These are phyloP conservation scores for Spatholobus suberectus DNA, from an alignment of 306 rosid species.

Conservation along the genomic window DNA sequence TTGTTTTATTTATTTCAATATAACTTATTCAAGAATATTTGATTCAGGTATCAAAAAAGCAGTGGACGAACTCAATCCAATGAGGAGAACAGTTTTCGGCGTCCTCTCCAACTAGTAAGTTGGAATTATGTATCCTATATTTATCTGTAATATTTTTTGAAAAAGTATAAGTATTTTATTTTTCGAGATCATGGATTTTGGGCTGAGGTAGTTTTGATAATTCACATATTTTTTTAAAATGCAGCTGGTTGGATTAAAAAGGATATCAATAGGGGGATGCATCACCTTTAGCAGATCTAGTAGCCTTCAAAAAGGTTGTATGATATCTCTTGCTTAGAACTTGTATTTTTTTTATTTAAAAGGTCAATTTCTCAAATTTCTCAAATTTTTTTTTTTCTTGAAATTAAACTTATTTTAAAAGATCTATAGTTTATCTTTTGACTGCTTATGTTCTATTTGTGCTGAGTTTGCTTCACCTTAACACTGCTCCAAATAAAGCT, in stretches of 20 bases:
- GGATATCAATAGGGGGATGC: slow-evolving; percentile 74
- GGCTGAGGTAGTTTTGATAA: neutral
- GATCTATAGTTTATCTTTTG: too few species aligned
- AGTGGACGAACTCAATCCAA: slow-evolving; percentile 74
- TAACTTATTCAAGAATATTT: slow-evolving; percentile 8
- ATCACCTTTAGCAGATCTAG: slow-evolving; percentile 78
- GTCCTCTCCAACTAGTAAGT: slow-evolving; percentile 72
- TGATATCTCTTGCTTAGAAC: neutral
- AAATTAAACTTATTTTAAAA: neutral
- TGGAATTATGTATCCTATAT: neutral
- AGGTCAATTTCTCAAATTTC: neutral
- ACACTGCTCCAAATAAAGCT: too few species aligned
- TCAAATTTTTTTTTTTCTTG: neutral
- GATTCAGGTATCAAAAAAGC: slow-evolving; percentile 81
- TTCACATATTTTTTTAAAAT: neutral
- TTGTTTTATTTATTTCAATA: too few species aligned
- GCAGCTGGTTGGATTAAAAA: slow-evolving; percentile 77
- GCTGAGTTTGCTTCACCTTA: too few species aligned
- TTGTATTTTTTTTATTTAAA: neutral
- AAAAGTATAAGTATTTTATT: neutral
- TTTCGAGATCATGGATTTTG: neutral
- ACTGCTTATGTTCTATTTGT: too few species aligned
- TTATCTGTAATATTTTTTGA: neutral
- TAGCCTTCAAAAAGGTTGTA: slow-evolving; percentile 82
- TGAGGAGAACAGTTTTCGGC: slow-evolving; percentile 70